phyloP scores from a whole-genome alignment of 2,329 filamentous ascomycete genomes.

The Coniella lustricola region DNA sequence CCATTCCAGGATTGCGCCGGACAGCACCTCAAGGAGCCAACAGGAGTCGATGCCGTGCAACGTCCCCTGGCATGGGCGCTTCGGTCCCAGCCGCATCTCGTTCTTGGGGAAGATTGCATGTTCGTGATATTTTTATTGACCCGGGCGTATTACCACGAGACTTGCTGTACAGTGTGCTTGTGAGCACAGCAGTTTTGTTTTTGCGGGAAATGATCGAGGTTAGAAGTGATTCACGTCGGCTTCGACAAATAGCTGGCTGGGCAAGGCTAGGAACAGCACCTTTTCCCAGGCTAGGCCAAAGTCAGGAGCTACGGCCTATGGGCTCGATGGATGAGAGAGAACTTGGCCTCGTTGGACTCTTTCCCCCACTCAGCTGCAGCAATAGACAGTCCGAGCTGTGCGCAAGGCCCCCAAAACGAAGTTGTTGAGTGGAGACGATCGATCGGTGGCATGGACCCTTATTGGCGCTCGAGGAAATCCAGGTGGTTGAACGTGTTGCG shows the following conservation, averaged over 20 bases:
- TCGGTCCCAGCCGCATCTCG: background rate
- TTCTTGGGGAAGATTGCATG: background rate
- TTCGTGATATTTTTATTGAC: no score
- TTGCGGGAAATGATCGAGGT: background rate
- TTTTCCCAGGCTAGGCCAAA: no score
- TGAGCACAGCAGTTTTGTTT: no score
- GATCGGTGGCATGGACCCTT: constrained; percentile 2
- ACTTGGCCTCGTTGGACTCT: no score
- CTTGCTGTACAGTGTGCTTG: no score
- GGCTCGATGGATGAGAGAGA: no score
- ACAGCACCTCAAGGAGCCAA: background rate
- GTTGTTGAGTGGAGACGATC: constrained; percentile 4
- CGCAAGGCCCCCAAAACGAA: background rate
- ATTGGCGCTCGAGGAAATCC: constrained; percentile 13
- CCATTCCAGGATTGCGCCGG: background rate
- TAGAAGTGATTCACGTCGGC: no score
- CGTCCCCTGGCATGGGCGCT: constrained; percentile 2
- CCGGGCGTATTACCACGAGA: no score
- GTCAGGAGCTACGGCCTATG: no score
- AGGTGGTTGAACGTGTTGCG: constrained; percentile 15
- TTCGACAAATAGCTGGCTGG: no score
- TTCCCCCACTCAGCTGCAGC: background rate
- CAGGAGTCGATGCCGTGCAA: constrained; percentile 5
- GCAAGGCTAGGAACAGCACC: no score
- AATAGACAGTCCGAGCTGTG: background rate